Conservation (phyloP, 2,329 filamentous ascomycete species). For the Botrytis porri region DNA sequence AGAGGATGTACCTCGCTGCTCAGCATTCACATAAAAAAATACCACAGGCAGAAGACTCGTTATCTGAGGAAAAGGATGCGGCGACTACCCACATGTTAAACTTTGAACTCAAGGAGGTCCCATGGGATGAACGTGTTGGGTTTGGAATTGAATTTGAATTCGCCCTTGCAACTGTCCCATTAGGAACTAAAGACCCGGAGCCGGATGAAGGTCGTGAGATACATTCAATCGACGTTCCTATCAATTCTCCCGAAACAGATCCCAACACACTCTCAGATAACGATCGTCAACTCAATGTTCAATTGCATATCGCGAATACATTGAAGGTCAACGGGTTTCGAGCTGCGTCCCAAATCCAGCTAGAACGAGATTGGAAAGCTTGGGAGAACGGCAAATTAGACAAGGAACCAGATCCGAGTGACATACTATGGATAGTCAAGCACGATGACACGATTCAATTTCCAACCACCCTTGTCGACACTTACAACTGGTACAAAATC, state of each 20-base stretch:
- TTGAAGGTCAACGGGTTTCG: background rate
- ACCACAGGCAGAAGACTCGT: background rate
- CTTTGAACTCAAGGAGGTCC: background rate
- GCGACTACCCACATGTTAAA: background rate
- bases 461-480: background rate
- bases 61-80: background rate
- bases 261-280: background rate
- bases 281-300: conserved; percentile 9
- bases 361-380: conserved; percentile 1
- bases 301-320: conserved; percentile 13
- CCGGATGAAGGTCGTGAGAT: conserved; percentile 14
- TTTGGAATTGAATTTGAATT: conserved; percentile 33
- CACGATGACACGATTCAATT: conserved; percentile 19
- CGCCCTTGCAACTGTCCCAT: conserved; percentile 20
- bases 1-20: background rate
- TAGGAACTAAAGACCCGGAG: conserved; percentile 19
- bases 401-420: background rate
- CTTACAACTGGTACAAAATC: conserved; percentile 23
- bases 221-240: conserved; percentile 4
- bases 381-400: background rate
- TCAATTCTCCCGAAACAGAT: background rate
- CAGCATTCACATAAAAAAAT: background rate
- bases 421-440: conserved; percentile 17
- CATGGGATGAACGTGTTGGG: conserved; percentile 20
- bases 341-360: conserved; percentile 15